Conservation (phyloP, 129 eudicot genomes). For the Gnaphalium uliginosum region DNA sequence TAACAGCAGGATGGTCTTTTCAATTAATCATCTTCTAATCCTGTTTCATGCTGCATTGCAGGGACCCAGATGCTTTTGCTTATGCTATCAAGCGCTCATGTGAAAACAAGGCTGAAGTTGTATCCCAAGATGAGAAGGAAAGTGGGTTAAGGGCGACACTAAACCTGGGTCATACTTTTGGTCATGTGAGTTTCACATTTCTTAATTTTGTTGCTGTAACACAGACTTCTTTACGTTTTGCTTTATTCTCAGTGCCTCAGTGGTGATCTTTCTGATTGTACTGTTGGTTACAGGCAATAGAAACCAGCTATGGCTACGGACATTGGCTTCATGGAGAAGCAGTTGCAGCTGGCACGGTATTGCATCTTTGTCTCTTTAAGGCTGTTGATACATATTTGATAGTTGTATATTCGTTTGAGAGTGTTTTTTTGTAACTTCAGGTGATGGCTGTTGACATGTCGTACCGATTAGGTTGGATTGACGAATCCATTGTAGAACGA, state of each 20-base stretch:
- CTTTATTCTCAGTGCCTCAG: not conserved
- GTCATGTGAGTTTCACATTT: constrained; percentile 67
- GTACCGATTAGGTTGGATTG: constrained; percentile 96
- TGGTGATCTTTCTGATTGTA: constrained; percentile 8
- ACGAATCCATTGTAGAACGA: constrained; percentile 64
- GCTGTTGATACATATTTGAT: not conserved
- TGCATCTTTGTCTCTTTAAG: not conserved
- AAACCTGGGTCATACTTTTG: constrained; percentile 95
- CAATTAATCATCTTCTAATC: not conserved
- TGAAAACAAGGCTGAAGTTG: constrained; percentile 96
- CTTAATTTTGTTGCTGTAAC: not conserved
- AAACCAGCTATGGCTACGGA: constrained; percentile 92
- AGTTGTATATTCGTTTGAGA: constrained; percentile 19
- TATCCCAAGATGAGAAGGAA: constrained; percentile 93
- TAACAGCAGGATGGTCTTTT: not conserved
- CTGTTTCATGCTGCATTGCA: constrained; percentile 35
- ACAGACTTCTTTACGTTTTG: not conserved
- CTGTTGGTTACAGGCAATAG: constrained; percentile 68
- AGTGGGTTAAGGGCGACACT: constrained; percentile 90
- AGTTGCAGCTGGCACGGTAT: constrained; percentile 97
- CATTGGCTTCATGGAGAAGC: constrained; percentile 99
- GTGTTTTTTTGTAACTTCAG: constrained; percentile 45
- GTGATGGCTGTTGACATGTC: constrained; percentile 99
- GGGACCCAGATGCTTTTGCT: constrained; percentile 84
- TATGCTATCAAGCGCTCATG: constrained; percentile 98